These are phyloP conservation scores for Leptodontidium sp. DNA, from an alignment of 2,329 filamentous ascomycete species.

Conservation along the genomic window DNA sequence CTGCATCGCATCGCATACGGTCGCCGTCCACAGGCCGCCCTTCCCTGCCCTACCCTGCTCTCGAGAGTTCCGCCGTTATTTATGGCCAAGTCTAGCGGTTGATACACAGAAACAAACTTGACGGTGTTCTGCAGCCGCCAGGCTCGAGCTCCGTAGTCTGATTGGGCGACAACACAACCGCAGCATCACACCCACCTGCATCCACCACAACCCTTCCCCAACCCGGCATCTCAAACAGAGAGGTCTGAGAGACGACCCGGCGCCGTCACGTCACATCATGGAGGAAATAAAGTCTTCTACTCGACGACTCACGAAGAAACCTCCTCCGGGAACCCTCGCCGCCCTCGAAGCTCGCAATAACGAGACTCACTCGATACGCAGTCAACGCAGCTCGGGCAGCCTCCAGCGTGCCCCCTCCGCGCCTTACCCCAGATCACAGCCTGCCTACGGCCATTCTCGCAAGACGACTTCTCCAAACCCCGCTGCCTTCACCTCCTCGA, in stretches of 20 bases:
- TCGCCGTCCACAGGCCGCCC: not conserved
- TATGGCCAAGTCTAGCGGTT: constrained; percentile 6
- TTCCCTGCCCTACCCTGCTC: not conserved
- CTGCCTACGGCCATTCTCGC: constrained; percentile 48
- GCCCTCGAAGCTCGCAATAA: constrained; percentile 61
- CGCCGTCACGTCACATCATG: constrained; percentile 36
- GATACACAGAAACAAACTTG: constrained; percentile 14
- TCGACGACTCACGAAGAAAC: constrained; percentile 71
- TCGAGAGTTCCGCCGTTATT: constrained; percentile 7
- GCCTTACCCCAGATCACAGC: constrained; percentile 52
- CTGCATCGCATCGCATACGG: constrained; percentile 8
- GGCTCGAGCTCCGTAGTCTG: constrained; percentile 1
- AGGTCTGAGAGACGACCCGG: constrained; percentile 18
- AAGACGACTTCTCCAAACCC: constrained; percentile 56
- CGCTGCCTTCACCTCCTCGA: constrained; percentile 51
- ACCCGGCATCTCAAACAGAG: constrained; percentile 23
- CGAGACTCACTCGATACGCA: constrained; percentile 59
- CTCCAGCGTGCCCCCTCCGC: constrained; percentile 68
- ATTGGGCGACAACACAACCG: constrained; percentile 12
- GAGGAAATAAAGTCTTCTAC: constrained; percentile 47
- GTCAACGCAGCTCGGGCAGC: constrained; percentile 70
- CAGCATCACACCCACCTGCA: constrained; percentile 10
- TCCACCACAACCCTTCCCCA: constrained; percentile 1
- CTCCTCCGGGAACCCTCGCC: constrained; percentile 50
- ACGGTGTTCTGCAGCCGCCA: constrained; percentile 13